phyloP scores from a whole-genome alignment of 2,329 filamentous ascomycete genomes.

The Elsinoe batatas region DNA sequence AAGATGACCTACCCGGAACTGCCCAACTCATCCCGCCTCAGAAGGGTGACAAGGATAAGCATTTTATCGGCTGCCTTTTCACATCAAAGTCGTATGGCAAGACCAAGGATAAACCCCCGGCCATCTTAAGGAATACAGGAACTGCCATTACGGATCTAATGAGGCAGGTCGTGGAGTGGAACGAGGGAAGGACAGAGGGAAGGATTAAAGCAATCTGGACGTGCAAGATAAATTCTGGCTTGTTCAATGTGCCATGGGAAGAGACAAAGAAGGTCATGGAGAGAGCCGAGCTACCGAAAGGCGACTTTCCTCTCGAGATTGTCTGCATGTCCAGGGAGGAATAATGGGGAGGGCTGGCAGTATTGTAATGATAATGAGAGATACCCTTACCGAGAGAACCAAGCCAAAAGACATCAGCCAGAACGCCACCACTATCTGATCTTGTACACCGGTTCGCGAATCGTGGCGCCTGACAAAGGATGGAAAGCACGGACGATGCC shows the following conservation, averaged over 20 bases:
- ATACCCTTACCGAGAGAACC: neutral
- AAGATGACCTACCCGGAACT: constrained; percentile 34
- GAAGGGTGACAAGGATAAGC: constrained; percentile 24
- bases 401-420: no score
- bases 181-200: constrained; percentile 17
- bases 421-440: no score
- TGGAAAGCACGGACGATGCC: no score
- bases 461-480: no score
- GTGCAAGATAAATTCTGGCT: constrained; percentile 48
- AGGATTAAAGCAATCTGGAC: constrained; percentile 34
- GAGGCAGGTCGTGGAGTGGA: constrained; percentile 30
- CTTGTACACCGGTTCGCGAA: no score
- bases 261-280: constrained; percentile 38
- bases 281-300: constrained; percentile 24
- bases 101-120: constrained; percentile 30
- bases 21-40: constrained; percentile 46
- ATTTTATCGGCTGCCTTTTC: constrained; percentile 52
- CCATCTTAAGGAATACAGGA: constrained; percentile 42
- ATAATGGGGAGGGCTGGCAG: neutral
- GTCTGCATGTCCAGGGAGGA: neutral
- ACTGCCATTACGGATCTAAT: constrained; percentile 42
- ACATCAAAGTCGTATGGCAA: constrained; percentile 43
- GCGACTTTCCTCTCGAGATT: constrained; percentile 2
- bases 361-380: neutral
- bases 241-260: constrained; percentile 48